Base-by-base conservation (phyloP, 768 basidiomycete genomes). In the Pulveroboletus sp. region DNA sequence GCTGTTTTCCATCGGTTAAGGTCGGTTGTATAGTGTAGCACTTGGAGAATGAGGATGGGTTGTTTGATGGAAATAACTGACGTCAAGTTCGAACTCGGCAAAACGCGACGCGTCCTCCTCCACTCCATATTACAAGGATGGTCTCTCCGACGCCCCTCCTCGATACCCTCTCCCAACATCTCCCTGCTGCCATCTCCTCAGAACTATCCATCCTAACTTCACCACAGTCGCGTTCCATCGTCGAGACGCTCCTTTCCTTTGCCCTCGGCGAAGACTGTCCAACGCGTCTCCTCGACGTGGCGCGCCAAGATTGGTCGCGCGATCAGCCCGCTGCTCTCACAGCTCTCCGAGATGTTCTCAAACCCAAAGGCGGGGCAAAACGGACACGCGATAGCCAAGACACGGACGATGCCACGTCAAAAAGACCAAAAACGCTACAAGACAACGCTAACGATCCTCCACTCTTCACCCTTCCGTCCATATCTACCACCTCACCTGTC, bases 401-500 rank as follows among this genome's bases (percentile, higher is more conserved):
- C 20, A 13, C 41, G 0, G 60, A 60, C 38, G 53, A 47, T 9
- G 27, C 8, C 9, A 29, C 27, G 9, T 35, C 52, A 29, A 59
- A 61, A 27, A 53, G 57, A 43, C 55, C 43, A 37, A 62, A 69
- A 46, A 62, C 56, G 17, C 8, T 20, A 0, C 40, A 39, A 2
- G 50, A 55, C 21, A 54, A 52, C 24, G 58, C 53, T 7, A 69
- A 72, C 27, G 79, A 79, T 31, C 58, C 66, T 0, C 77, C 82
- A 1, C 48, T 77, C 10, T 83, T 78, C 66, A 79, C 82, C 2
- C 69, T 90, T 1, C 80, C 85, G 34, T 67, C 81, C 16, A 66
- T 90, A 35, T 88, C 87, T 24, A 71, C 76, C n/a, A 80, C 84
- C 11, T 81, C 87, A 0, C 88, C 88, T 11, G 65, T 90, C 43